phyloP scores from a whole-genome alignment of 73 alveolate species.

The Urostyla sp. region DNA sequence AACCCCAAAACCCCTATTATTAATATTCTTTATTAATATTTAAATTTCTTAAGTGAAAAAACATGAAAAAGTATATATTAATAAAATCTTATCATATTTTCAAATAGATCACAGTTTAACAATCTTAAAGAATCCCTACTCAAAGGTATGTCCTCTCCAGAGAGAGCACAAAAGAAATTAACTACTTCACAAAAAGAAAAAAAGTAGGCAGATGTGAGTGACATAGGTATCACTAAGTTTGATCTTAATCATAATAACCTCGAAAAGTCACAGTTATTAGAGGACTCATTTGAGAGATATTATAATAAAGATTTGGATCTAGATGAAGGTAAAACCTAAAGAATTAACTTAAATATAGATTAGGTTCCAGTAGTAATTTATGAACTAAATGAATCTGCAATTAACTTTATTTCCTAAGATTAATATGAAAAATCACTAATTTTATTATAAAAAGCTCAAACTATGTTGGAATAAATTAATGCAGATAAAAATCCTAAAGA shows the following conservation, averaged over 20 bases:
- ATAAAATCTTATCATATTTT: too few relatives aligned
- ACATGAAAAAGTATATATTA: too few relatives aligned
- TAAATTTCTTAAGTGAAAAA: too few relatives aligned
- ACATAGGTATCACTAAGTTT: not conserved
- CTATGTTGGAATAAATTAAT: conserved; percentile 50
- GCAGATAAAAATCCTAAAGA: conserved; percentile 54
- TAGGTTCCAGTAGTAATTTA: conserved; percentile 56
- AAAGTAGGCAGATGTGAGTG: not conserved
- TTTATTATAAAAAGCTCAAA: conserved; percentile 34
- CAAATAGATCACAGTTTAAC: too few relatives aligned
- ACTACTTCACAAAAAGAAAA: too few relatives aligned
- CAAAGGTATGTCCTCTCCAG: too few relatives aligned
- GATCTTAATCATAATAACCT: too few relatives aligned
- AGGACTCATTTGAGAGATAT: conserved; percentile 67
- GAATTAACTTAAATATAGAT: not conserved
- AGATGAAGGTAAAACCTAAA: conserved; percentile 44
- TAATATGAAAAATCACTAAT: conserved; percentile 42
- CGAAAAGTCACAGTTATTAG: too few relatives aligned
- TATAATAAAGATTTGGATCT: conserved; percentile 69
- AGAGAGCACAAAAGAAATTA: too few relatives aligned
- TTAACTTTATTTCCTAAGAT: conserved; percentile 53
- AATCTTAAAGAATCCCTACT: too few relatives aligned
- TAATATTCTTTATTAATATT: too few relatives aligned
- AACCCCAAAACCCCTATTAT: too few relatives aligned
- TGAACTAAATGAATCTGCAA: conserved; percentile 57